Conservation (phyloP, 768 basidiomycete species). For the Lactarius tabidus region DNA sequence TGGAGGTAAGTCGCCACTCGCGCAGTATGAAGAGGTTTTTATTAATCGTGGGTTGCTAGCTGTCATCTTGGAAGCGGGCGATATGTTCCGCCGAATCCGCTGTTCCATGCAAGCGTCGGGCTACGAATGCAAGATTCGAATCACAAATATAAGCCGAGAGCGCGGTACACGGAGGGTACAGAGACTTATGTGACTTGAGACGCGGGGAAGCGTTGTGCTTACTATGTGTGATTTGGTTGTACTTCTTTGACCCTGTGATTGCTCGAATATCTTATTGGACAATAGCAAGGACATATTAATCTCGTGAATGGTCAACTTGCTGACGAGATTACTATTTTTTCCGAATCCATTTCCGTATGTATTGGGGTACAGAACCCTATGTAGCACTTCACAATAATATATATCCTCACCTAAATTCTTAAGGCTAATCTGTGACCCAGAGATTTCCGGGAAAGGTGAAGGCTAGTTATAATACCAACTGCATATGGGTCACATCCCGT, state of each 20-base stretch:
- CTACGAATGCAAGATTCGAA: slow-evolving; percentile 46
- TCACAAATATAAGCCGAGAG: slow-evolving; percentile 56
- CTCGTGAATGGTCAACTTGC: neutral
- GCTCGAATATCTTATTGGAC: neutral
- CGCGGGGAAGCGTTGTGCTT: neutral
- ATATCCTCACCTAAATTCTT: too few species aligned
- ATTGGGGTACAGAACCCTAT: too few species aligned
- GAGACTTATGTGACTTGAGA: slow-evolving; percentile 45
- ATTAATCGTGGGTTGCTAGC: slow-evolving; percentile 30
- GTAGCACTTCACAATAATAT: too few species aligned
- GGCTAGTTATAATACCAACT: too few species aligned
- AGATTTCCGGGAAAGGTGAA: too few species aligned
- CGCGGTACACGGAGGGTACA: slow-evolving; percentile 44
- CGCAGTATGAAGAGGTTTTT: neutral
- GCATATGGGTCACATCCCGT: too few species aligned
- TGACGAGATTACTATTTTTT: too few species aligned
- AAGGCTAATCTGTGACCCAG: too few species aligned
- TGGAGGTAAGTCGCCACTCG: slow-evolving; percentile 45
- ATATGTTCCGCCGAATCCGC: slow-evolving; percentile 44
- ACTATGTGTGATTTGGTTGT: neutral
- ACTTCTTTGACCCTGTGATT: neutral
- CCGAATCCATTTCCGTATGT: too few species aligned
- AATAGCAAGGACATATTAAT: neutral
- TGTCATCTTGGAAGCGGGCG: slow-evolving; percentile 58
- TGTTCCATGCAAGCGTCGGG: slow-evolving; percentile 62